Base-by-base conservation (phyloP, 2,329 filamentous ascomycete genomes). In the Cylindrodendrum hubeiense region DNA sequence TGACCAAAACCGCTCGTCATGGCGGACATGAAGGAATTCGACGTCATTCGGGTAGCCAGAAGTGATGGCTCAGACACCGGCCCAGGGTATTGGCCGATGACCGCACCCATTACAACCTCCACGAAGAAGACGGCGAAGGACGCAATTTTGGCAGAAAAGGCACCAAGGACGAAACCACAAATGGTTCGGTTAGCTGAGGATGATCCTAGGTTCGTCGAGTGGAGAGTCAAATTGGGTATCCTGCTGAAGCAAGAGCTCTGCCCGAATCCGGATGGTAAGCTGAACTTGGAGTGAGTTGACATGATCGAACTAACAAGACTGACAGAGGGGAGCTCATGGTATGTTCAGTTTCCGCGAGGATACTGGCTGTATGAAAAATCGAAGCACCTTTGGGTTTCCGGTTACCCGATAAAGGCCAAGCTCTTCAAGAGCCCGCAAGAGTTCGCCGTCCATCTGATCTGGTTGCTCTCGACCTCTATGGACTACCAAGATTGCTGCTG, bases 391-490 rank as follows among this genome's bases (percentile, higher is more conserved):
- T 84, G 82, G 78, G 79, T 86, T 4, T 85, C 83, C 5, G 84
- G 84, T 9, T 84, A 85, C 62, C 84, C 84, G 5, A 76, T 81
- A 66, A 84, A 85, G 65, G 72, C 78, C 34, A 85, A 84, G 72
- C 76, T 84, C 5, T 87, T 83, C 72, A 85, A 84, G 72, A 85
- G 82, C 46, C 85, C 85, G 0, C 84, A 86, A 61, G 85, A 87
- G 67, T 86, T 87, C 63, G 83, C 82, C 5, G 76, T 85, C 9
- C 85, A 87, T 66, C 67, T 86, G 24, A 78, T 87, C 52, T 87
- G 85, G 85, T 80, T 87, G 3, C 76, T 84, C 8, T 85, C 84
- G 30, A 71, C 76, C 17, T 86, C 85, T 15, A 78, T 75, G 64
- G 82, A 85, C 69, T 83, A 84, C 50, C 79, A 72, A 47, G 83